phyloP scores from a whole-genome alignment of 2,329 filamentous ascomycete species.

The Neonectria hederae region DNA sequence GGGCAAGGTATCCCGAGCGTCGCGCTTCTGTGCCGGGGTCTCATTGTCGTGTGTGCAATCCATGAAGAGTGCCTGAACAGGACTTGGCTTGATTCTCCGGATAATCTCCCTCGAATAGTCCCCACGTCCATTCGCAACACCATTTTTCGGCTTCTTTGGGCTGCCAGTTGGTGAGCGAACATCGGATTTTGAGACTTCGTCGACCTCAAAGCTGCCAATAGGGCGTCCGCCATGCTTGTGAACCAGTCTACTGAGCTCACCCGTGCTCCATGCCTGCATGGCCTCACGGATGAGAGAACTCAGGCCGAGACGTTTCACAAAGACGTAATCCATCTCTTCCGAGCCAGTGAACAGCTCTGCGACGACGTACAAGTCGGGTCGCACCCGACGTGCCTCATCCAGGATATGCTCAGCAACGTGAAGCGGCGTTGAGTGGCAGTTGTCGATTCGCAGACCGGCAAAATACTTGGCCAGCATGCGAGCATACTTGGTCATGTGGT shows the following conservation, averaged over 20 bases:
- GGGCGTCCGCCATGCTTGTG: constrained; percentile 93
- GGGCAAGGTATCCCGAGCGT: constrained; percentile 91
- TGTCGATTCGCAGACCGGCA: constrained; percentile 94
- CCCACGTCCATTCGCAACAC: constrained; percentile 41
- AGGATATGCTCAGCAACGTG: constrained; percentile 95
- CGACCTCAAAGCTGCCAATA: constrained; percentile 97
- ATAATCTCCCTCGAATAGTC: constrained; percentile 69
- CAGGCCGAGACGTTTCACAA: constrained; percentile 90
- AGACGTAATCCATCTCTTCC: constrained; percentile 95
- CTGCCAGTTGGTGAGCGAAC: constrained; percentile 46
- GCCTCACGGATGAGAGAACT: constrained; percentile 94
- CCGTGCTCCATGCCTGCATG: constrained; percentile 98
- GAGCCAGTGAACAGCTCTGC: constrained; percentile 96
- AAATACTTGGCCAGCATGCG: constrained; percentile 94
- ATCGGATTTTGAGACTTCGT: constrained; percentile 77
- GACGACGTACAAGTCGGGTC: constrained; percentile 89
- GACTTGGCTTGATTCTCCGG: constrained; percentile 83
- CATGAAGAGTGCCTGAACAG: constrained; percentile 96
- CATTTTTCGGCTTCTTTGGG: constrained; percentile 41
- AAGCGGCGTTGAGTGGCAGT: constrained; percentile 95
- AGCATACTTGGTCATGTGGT: constrained; percentile 94
- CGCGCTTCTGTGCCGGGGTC: constrained; percentile 91
- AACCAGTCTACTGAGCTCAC: constrained; percentile 89
- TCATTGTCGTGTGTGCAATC: constrained; percentile 99
- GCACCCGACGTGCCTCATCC: constrained; percentile 88